phyloP scores from a whole-genome alignment of 345 rosid species.

The Eucalyptus tenuipes region DNA sequence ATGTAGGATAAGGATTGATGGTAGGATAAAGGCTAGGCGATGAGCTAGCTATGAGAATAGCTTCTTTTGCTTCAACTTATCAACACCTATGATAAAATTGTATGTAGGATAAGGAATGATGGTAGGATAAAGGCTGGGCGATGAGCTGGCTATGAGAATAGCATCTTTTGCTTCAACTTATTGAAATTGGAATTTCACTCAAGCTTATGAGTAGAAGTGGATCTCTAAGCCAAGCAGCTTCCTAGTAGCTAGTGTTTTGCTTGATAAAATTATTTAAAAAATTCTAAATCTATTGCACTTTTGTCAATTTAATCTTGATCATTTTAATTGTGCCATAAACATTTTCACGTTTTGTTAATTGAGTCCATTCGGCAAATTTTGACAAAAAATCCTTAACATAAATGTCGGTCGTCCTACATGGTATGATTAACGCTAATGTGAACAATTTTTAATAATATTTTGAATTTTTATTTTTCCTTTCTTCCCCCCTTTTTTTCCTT shows the following conservation, averaged over 20 bases:
- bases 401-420: fast-evolving
- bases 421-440: fast-evolving
- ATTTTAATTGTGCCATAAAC: neutral
- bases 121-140: neutral
- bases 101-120: neutral
- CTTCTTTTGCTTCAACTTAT: neutral
- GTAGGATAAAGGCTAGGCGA: neutral
- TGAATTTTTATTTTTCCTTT: too few species aligned
- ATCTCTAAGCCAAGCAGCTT: neutral
- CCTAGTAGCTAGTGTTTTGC: neutral
- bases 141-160: neutral
- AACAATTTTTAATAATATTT: too few species aligned
- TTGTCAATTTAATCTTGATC: too few species aligned
- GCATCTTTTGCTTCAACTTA: neutral
- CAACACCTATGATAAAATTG: neutral
- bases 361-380: fast-evolving
- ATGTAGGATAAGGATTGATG: neutral
- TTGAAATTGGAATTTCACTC: neutral
- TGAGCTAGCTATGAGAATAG: neutral
- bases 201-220: neutral
- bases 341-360: too few species aligned
- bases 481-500: neutral
- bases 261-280: neutral
- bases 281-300: too few species aligned
- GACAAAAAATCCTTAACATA: neutral